phyloP scores from a whole-genome alignment of 129 eudicot species.

The Pulicaria dysenterica region DNA sequence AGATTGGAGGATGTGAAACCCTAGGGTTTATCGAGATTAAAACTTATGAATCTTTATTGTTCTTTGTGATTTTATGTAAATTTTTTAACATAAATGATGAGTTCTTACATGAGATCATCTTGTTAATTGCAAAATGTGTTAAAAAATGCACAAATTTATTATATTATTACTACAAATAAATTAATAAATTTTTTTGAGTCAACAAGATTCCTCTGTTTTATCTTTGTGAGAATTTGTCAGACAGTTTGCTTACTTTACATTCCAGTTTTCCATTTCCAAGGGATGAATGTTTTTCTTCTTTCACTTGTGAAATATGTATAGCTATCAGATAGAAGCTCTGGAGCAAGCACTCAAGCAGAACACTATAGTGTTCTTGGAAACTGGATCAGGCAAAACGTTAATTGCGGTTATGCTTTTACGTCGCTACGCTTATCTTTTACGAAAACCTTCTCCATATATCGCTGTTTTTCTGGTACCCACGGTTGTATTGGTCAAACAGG shows the following conservation, averaged over 20 bases:
- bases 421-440: constrained; percentile 56
- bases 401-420: constrained; percentile 89
- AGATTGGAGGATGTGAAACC: background rate
- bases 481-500: constrained; percentile 87
- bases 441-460: constrained; percentile 60
- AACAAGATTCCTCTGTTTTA: background rate
- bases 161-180: background rate
- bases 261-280: background rate
- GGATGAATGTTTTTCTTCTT: background rate
- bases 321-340: constrained; percentile 89
- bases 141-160: too few species aligned
- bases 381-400: constrained; percentile 91
- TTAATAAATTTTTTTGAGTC: background rate
- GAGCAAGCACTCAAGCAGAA: constrained; percentile 77
- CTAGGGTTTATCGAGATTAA: background rate
- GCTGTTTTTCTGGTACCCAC: constrained; percentile 93
- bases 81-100: background rate
- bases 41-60: background rate
- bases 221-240: background rate
- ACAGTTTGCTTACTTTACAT: background rate
- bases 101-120: background rate
- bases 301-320: constrained; percentile 24
- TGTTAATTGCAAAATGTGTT: background rate
- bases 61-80: background rate
- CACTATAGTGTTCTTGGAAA: constrained; percentile 89